Percentiles rank a stretch among this genome's conserved stretches.
These are phyloP conservation scores for Pestalotiopsis sp. DNA, from an alignment of 2,329 filamentous ascomycete species.

Conservation along the genomic window DNA sequence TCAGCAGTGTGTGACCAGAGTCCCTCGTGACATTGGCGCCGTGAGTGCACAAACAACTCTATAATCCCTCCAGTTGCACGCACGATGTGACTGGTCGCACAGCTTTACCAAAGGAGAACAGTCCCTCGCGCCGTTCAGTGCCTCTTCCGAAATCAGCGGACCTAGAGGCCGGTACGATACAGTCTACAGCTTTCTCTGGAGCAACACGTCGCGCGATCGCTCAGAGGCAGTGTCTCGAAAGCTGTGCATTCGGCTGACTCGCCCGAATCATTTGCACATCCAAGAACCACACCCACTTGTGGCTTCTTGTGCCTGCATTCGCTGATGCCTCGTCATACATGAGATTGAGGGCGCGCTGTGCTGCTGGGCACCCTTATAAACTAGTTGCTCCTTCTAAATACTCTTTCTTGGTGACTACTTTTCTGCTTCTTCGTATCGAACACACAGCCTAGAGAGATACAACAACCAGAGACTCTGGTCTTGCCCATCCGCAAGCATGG, in stretches of 20 bases:
- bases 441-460: neutral
- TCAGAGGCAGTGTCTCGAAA: neutral
- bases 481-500: slow-evolving; percentile 14
- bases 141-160: slow-evolving; percentile 11
- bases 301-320: slow-evolving; percentile 12
- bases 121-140: neutral
- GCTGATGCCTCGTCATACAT: slow-evolving; percentile 9
- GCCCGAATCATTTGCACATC: neutral
- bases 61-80: neutral
- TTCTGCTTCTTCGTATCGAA: neutral
- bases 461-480: neutral
- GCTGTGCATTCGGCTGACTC: slow-evolving; percentile 3
- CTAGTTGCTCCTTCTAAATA: neutral
- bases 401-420: neutral
- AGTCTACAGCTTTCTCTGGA: neutral
- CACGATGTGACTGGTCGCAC: slow-evolving; percentile 11
- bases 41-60: slow-evolving; percentile 2
- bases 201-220: slow-evolving; percentile 4
- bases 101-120: neutral
- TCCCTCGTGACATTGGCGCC: slow-evolving; percentile 8
- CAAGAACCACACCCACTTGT: slow-evolving; percentile 13
- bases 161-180: neutral
- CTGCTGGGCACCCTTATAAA: slow-evolving; percentile 3
- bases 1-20: slow-evolving; percentile 2
- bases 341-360: neutral